Conservation (phyloP, 495 filamentous ascomycete species). For the Mytilinidion resinicola region DNA sequence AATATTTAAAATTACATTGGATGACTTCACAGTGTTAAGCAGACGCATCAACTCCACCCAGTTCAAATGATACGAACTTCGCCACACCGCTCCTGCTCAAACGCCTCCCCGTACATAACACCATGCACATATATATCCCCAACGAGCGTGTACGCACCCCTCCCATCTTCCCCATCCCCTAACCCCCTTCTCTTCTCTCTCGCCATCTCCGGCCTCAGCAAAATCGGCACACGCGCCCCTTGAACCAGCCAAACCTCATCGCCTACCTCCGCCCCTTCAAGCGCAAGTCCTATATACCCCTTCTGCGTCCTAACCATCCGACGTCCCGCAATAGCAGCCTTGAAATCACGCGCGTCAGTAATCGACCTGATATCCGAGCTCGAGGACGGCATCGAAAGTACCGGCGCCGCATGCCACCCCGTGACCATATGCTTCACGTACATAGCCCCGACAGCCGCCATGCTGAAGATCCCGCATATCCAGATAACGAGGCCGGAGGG, state of each 20-base stretch:
- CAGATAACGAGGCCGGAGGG: not conserved
- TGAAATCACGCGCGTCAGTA: not conserved
- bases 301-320: not conserved
- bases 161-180: not conserved
- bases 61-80: not conserved
- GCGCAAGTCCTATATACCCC: not conserved
- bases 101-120: not conserved
- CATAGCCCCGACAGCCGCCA: not conserved
- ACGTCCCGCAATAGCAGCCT: not conserved
- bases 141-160: not conserved
- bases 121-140: constrained; percentile 1
- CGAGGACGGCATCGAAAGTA: not conserved
- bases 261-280: not conserved
- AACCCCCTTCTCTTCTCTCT: not conserved
- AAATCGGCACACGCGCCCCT: not conserved
- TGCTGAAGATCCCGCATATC: not conserved
- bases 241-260: not conserved
- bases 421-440: not conserved
- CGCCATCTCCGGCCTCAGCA: not conserved
- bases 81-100: not conserved
- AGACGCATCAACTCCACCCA: too few species aligned
- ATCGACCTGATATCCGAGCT: not conserved
- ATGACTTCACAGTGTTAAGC: too few species aligned
- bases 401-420: not conserved
- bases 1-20: too few species aligned